phyloP scores from a whole-genome alignment of 2,329 filamentous ascomycete species.

The Penicillium hesseltinei region DNA sequence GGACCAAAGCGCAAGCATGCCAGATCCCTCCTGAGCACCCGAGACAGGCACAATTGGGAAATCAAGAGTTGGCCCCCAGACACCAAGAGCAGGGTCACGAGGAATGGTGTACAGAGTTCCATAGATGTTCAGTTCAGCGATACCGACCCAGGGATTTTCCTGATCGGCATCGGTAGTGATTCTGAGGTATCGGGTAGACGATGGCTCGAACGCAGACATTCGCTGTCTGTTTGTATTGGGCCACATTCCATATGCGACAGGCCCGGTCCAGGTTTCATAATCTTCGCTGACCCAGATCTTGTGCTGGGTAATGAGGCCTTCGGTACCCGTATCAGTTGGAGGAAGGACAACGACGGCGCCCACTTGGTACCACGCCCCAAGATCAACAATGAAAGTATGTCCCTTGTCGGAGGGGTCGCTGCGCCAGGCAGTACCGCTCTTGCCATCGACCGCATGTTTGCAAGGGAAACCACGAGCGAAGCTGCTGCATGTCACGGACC shows the following conservation, averaged over 20 bases:
- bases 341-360: slow-evolving; percentile 7
- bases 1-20: slow-evolving; percentile 20
- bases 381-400: slow-evolving; percentile 4
- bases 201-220: slow-evolving; percentile 11
- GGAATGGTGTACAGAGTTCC: slow-evolving; percentile 12
- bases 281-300: slow-evolving; percentile 9
- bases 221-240: slow-evolving; percentile 6
- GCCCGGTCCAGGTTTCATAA: slow-evolving; percentile 1
- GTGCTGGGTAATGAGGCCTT: slow-evolving; percentile 12
- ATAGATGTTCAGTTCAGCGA: slow-evolving; percentile 12
- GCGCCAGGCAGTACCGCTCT: slow-evolving; percentile 3
- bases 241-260: slow-evolving; percentile 15
- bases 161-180: slow-evolving; percentile 2
- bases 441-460: slow-evolving; percentile 6
- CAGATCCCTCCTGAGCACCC: slow-evolving; percentile 19
- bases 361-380: slow-evolving; percentile 7
- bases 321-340: neutral
- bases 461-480: slow-evolving; percentile 1
- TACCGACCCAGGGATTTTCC: slow-evolving; percentile 1
- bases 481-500: slow-evolving; percentile 16
- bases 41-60: slow-evolving; percentile 28
- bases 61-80: slow-evolving; percentile 29
- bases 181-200: slow-evolving; percentile 5
- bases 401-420: slow-evolving; percentile 6
- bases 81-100: slow-evolving; percentile 17